phyloP scores from a whole-genome alignment of 208 protist species.

The Trichomonas tenax region DNA sequence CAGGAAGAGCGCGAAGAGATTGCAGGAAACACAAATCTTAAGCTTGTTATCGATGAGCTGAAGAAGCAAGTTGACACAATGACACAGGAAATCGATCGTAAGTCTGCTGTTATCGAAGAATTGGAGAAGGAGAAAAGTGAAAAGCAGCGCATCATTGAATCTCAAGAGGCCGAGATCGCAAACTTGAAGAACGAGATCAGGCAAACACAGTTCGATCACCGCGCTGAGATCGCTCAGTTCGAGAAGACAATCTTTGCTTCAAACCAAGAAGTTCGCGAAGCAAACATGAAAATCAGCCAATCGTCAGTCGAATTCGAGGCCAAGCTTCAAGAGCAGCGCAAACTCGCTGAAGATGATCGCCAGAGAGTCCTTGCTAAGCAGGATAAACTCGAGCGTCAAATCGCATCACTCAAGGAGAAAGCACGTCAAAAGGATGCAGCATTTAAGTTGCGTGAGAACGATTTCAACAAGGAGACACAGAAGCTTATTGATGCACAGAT shows the following conservation, averaged over 20 bases:
- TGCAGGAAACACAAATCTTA: not conserved
- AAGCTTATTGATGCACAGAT: not conserved
- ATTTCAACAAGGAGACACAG: not conserved
- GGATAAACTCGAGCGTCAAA: not conserved
- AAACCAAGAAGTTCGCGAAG: not conserved
- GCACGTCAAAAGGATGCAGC: not conserved
- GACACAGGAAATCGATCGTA: not conserved
- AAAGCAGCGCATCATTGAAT: not conserved
- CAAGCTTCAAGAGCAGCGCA: not conserved
- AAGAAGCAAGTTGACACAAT: not conserved
- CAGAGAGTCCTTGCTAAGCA: no score
- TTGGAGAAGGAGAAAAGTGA: not conserved
- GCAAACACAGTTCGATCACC: not conserved
- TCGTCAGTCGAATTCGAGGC: not conserved
- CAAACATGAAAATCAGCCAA: not conserved
- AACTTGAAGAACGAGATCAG: not conserved
- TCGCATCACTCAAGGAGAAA: not conserved
- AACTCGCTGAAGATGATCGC: not conserved
- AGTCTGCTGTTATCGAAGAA: not conserved
- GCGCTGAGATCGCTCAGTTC: not conserved
- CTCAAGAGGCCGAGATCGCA: not conserved
- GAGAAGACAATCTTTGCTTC: not conserved
- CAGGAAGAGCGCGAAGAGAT: not conserved
- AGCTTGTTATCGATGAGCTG: not conserved
- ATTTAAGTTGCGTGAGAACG: not conserved